A percentile compares a stretch with the other conserved stretches of the same genome.
These are phyloP conservation scores for Acacia crassicarpa DNA, from an alignment of 306 rosid genomes.

Conservation along the genomic window DNA sequence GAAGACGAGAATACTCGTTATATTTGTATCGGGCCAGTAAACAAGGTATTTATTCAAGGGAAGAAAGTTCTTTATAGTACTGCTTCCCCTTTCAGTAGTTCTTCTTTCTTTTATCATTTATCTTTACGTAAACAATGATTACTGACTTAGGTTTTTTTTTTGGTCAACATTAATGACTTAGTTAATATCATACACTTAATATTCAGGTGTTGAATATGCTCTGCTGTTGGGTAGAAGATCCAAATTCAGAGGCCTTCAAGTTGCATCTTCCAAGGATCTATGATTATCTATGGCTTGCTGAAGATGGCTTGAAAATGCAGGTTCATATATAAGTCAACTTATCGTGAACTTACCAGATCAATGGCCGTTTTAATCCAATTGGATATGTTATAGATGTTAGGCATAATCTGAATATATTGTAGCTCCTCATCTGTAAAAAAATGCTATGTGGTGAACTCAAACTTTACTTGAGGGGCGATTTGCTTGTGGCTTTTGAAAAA, in stretches of 20 bases:
- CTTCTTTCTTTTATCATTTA: slow-evolving; percentile 13
- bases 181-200: slow-evolving; percentile 27
- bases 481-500: slow-evolving; percentile 3
- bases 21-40: slow-evolving; percentile 92
- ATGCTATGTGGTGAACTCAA: slow-evolving; percentile 4
- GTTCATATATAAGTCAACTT: slow-evolving; percentile 41
- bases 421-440: slow-evolving; percentile 20
- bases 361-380: slow-evolving; percentile 24
- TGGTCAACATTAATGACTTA: background rate
- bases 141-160: too few relatives aligned
- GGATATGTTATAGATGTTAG: slow-evolving; percentile 27
- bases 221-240: slow-evolving; percentile 91
- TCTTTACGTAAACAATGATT: background rate
- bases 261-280: slow-evolving; percentile 81
- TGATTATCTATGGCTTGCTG: slow-evolving; percentile 91
- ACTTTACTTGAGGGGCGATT: slow-evolving; percentile 20
- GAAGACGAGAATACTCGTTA: slow-evolving; percentile 97
- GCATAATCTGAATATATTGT: slow-evolving; percentile 21
- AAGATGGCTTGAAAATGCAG: slow-evolving; percentile 99
- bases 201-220: slow-evolving; percentile 82
- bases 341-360: slow-evolving; percentile 29
- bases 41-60: slow-evolving; percentile 62
- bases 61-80: background rate
- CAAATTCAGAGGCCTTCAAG: slow-evolving; percentile 86
- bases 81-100: slow-evolving; percentile 5